Conservation (phyloP, 1,139 yeast genomes). For the Saccharomyces hybrid region DNA sequence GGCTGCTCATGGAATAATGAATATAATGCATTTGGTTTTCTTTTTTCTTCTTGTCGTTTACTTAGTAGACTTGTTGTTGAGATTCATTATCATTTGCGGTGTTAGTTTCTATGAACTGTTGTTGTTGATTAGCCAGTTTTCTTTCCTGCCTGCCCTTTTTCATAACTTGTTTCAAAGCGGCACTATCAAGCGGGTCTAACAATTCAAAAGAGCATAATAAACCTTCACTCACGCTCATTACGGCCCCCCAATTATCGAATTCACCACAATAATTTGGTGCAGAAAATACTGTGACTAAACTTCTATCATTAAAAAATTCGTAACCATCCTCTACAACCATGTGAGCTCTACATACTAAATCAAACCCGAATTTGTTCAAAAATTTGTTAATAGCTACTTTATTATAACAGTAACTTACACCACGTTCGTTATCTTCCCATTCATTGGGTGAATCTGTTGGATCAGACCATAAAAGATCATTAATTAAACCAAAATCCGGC, state of each 20-base stretch:
- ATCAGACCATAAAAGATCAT: slow-evolving; percentile 92
- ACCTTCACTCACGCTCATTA: slow-evolving; percentile 93
- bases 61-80: not conserved
- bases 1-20: not conserved
- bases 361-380: slow-evolving; percentile 79
- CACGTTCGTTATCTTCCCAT: slow-evolving; percentile 98
- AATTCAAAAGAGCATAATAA: slow-evolving; percentile 86
- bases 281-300: slow-evolving; percentile 86
- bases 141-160: slow-evolving; percentile 77
- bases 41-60: not conserved
- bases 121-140: slow-evolving; percentile 43
- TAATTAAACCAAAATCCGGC: slow-evolving; percentile 88
- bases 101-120: slow-evolving; percentile 10
- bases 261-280: slow-evolving; percentile 99
- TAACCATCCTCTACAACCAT: slow-evolving; percentile 99
- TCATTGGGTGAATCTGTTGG: slow-evolving; percentile 92
- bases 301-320: slow-evolving; percentile 90
- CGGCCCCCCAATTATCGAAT: slow-evolving; percentile 98
- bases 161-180: slow-evolving; percentile 89
- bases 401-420: slow-evolving; percentile 93
- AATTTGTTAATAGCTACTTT: slow-evolving; percentile 90
- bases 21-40: not conserved
- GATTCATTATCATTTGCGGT: not conserved
- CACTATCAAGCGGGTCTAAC: slow-evolving; percentile 86
- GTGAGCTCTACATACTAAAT: slow-evolving; percentile 92